A percentile compares a stretch with the other conserved stretches of the same genome.
phyloP scores from a whole-genome alignment of 2,329 filamentous ascomycete genomes.

The Pseudocercospora vitis region DNA sequence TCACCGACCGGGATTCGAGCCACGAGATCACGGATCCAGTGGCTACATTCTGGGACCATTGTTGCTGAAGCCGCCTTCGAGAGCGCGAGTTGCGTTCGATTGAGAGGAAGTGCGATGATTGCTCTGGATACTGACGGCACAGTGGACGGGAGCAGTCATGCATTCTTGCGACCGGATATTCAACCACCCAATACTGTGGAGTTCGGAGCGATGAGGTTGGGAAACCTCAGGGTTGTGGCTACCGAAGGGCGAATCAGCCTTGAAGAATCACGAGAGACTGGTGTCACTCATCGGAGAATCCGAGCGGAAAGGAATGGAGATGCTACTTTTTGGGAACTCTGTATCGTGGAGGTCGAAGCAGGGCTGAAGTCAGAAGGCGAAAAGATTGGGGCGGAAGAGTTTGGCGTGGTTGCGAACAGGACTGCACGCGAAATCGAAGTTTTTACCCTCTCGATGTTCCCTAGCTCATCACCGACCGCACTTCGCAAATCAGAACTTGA shows the following conservation, averaged over 20 bases:
- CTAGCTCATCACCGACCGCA: not conserved
- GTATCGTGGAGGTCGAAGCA: not conserved
- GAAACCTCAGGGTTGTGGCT: constrained; percentile 1
- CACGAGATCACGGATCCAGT: not conserved
- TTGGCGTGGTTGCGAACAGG: not conserved
- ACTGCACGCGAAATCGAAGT: not conserved
- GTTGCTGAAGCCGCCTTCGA: not conserved
- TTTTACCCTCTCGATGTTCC: not conserved
- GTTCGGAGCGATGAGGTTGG: not conserved
- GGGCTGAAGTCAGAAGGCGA: not conserved
- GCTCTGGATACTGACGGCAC: not conserved
- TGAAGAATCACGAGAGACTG: not conserved
- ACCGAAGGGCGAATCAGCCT: not conserved
- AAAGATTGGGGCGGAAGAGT: not conserved
- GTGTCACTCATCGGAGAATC: constrained; percentile 1
- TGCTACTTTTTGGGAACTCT: not conserved
- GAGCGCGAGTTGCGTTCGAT: not conserved
- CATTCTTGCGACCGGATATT: not conserved
- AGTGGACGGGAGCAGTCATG: not conserved
- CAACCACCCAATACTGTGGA: not conserved
- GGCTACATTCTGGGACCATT: not conserved
- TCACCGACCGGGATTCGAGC: not conserved
- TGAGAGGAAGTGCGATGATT: not conserved
- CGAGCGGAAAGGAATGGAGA: not conserved
- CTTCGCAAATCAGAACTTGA: not conserved